Base-by-base conservation (phyloP, 179 eudicot species). In the Spinacia oleracea region DNA sequence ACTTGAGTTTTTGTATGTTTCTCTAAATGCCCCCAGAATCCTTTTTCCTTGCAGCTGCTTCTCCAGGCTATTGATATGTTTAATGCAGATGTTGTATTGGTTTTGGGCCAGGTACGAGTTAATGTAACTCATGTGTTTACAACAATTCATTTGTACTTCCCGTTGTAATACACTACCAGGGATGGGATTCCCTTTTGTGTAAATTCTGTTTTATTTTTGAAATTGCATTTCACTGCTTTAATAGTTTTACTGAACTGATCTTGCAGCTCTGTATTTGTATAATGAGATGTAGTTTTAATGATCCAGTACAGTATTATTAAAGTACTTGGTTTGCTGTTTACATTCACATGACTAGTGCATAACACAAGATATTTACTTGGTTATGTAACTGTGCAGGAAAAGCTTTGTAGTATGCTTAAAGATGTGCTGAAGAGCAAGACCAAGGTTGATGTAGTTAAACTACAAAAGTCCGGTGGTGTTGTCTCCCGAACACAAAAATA, bases 381-480 rank as follows among this genome's bases (percentile, higher is more conserved):
- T 56, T 46, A 31, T 79, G 67, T 72, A 29, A 66, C 60, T 70
- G n/a, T 85, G 82, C 94, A 96, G 99, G 99, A 96, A 79, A 96
- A 96, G 84, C 97, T 96, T 72, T 96, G 90, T 83, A 96, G 99
- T 88, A 89, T 89, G 97, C 96, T 96, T 11, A 93, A 85, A 83
- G 97, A 91, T 48, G 96, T 89, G 11, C 78, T 90, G 79, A 91
- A 88, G 85, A 89, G 78, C 87, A 93, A 93, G 80, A 90, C 93
- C 63, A 91, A 86, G 59, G 98, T 96, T 74, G 98, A 96, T 83
- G 98, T 96, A 29, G 99, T 96, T 80, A 96, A 96, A 82, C 96
- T 96, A 79, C 99, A 96, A 72, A 96, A 89, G 80, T 96, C 99
- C 58, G 99, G 99, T 56, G 99, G 98, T 80, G 98, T 93, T 59